Evolutionary conservation across 352 stramenopile species (phyloP), one percentile per base, ranked within the genome.

Genomic region (Hyaloperonospora brassicae): DNA sequence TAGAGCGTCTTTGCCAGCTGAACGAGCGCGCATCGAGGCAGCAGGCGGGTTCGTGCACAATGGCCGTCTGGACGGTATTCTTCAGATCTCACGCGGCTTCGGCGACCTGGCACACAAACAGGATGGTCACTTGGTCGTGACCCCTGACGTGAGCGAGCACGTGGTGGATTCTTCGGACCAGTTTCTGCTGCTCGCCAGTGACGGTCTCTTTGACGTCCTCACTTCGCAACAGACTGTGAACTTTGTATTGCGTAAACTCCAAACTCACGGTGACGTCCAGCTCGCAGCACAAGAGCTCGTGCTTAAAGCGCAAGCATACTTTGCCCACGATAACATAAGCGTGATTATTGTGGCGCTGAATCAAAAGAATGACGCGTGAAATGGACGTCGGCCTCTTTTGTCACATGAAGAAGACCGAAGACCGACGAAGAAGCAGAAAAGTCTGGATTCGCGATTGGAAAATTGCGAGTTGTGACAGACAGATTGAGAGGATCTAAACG

Each of bases 191-290:
- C 72, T 96, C 6, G 86, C 86, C n/a, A 95, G 87, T 52, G 89
- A 97, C 53, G 89, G 89, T 5, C 72, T 97, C 23, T 97, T 95
- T 60, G 89, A 97, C 53, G 86, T 96, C 24, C 62, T 97, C 14
- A 86, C 86, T 22, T 95, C 84, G 47, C 86, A 97, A 50, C 83
- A 95, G 53, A 79, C 82, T 21, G 81, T 97, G 5, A 96, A 97
- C 57, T 96, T 96, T 48, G 83, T 96, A 43, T 61, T 86, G 22
- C 76, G 84, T n/a, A 89, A 93, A 64, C 75, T 97, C 21, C 71
- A 78, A 27, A 81, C 81, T 39, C 80, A 95, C 56, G 84, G 89
- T 46, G 86, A 96, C 52, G 80, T 97, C 25, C 85, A 97, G 63
- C 59, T 90, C 21, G 87, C 86, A 6, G 84, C 85, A 1, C 83